A percentile compares a stretch with the other conserved stretches of the same genome.
phyloP scores from a whole-genome alignment of 495 filamentous ascomycete genomes.

The Penicillium argentinense region DNA sequence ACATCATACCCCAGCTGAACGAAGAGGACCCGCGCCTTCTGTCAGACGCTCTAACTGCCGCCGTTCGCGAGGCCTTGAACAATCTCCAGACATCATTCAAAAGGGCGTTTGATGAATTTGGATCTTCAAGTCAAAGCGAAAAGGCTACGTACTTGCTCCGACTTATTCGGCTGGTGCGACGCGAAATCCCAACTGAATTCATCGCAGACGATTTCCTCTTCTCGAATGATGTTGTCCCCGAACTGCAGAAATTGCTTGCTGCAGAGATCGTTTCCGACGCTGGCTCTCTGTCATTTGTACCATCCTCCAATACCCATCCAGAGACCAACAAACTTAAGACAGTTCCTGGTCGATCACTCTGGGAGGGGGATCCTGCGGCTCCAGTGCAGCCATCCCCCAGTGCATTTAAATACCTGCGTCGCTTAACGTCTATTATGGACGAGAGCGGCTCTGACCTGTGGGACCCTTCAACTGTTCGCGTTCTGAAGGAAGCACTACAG shows the following conservation, averaged over 20 bases:
- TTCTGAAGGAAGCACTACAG: slow-evolving; percentile 58
- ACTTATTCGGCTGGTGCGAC: slow-evolving; percentile 70
- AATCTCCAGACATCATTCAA: slow-evolving; percentile 58
- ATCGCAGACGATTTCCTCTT: slow-evolving; percentile 39
- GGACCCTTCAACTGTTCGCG: slow-evolving; percentile 66
- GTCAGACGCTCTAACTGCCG: slow-evolving; percentile 56
- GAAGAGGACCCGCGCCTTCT: slow-evolving; percentile 70
- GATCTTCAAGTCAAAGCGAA: slow-evolving; percentile 42
- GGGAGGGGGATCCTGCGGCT: slow-evolving; percentile 74
- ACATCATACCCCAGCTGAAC: slow-evolving; percentile 61
- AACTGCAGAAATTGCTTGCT: slow-evolving; percentile 57
- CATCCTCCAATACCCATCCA: slow-evolving; percentile 1
- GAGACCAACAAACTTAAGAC: slow-evolving; percentile 16
- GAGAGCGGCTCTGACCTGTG: slow-evolving; percentile 75
- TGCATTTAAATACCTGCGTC: slow-evolving; percentile 71
- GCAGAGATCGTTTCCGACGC: slow-evolving; percentile 24
- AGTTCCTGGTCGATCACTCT: slow-evolving; percentile 58
- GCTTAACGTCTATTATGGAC: slow-evolving; percentile 65
- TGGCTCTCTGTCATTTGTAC: slow-evolving; percentile 13
- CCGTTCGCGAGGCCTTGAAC: slow-evolving; percentile 57
- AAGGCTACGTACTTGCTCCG: slow-evolving; percentile 74
- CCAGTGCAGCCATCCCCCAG: slow-evolving; percentile 81
- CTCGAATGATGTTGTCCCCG: slow-evolving; percentile 48
- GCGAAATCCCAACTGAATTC: slow-evolving; percentile 55
- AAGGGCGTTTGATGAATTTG: slow-evolving; percentile 42